A percentile compares a stretch with the other conserved stretches of the same genome.
Conservation (phyloP, 2,329 filamentous ascomycete species). For the Sarocladium strictum region DNA sequence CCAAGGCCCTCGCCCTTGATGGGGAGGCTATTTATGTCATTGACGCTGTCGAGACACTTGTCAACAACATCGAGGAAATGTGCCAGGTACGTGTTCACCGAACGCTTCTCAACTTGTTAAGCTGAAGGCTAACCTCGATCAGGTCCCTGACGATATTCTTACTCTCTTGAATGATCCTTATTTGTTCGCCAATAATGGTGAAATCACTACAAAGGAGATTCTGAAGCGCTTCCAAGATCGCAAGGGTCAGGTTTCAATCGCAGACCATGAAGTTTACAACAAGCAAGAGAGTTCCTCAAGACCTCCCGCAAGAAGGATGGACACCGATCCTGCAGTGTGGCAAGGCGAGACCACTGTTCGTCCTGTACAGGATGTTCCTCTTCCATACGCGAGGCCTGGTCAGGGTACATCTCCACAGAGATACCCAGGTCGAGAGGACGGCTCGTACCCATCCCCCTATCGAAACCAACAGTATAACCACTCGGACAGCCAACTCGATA, state of each 20-base stretch:
- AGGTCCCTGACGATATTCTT: slow-evolving; percentile 92
- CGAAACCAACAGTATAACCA: slow-evolving; percentile 36
- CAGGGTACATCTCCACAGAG: slow-evolving; percentile 40
- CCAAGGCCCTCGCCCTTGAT: slow-evolving; percentile 64
- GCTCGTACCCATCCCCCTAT: slow-evolving; percentile 37
- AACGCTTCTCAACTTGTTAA: not conserved
- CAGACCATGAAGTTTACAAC: slow-evolving; percentile 52
- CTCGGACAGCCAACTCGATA: slow-evolving; percentile 34
- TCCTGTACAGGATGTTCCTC: slow-evolving; percentile 60
- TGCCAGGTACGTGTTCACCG: slow-evolving; percentile 68
- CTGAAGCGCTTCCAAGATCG: slow-evolving; percentile 88
- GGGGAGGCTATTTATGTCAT: slow-evolving; percentile 90
- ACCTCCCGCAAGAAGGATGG: slow-evolving; percentile 59
- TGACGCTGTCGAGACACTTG: slow-evolving; percentile 84
- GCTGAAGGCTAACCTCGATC: slow-evolving; percentile 14
- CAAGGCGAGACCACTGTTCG: slow-evolving; percentile 80
- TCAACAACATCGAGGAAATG: slow-evolving; percentile 92
- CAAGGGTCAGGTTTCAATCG: slow-evolving; percentile 50
- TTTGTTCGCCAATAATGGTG: slow-evolving; percentile 74
- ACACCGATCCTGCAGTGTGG: slow-evolving; percentile 81
- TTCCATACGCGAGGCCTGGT: slow-evolving; percentile 28
- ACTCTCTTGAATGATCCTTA: slow-evolving; percentile 77
- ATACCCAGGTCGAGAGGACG: slow-evolving; percentile 25
- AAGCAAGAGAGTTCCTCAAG: slow-evolving; percentile 52
- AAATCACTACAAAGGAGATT: slow-evolving; percentile 96